These are phyloP conservation scores for Theobroma cacao DNA, from an alignment of 345 rosid species.

Conservation along the genomic window DNA sequence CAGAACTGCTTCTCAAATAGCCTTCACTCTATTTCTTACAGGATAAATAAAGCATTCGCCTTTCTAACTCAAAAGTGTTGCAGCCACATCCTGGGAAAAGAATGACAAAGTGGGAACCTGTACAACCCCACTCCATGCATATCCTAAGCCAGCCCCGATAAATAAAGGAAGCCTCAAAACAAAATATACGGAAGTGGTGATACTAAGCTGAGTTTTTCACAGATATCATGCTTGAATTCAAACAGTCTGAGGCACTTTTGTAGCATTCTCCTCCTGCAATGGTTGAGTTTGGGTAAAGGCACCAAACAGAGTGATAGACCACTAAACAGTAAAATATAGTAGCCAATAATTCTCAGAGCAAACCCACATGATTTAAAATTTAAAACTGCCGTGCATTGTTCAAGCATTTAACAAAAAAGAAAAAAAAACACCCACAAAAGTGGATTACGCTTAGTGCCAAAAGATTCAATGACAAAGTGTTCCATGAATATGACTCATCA, in stretches of 20 bases:
- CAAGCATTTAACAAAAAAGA: not conserved
- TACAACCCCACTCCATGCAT: conserved; percentile 22
- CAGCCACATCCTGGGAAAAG: conserved; percentile 12
- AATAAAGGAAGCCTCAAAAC: conserved; percentile 17
- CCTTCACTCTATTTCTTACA: not conserved
- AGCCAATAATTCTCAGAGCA: not conserved
- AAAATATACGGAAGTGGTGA: not conserved
- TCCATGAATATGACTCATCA: not conserved
- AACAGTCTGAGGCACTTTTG: conserved; percentile 25
- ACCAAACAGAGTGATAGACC: not conserved
- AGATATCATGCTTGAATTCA: conserved; percentile 12
- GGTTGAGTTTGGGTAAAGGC: conserved; percentile 1
- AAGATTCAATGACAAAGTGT: not conserved
- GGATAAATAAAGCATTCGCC: not conserved
- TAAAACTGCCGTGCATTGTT: not conserved
- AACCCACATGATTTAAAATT: not conserved
- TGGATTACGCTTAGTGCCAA: not conserved
- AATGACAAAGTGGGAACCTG: conserved; percentile 21
- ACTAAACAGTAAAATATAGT: not conserved
- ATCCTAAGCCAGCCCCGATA: conserved; percentile 3
- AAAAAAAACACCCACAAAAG: not conserved
- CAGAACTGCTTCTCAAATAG: conserved; percentile 4
- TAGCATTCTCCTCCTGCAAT: conserved; percentile 44
- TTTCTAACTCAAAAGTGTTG: conserved; percentile 10
- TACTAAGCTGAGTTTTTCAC: conserved; percentile 1